Evolutionary conservation across 2,329 filamentous ascomycete genomes (phyloP).

Genomic region (Fusarium redolens): DNA sequence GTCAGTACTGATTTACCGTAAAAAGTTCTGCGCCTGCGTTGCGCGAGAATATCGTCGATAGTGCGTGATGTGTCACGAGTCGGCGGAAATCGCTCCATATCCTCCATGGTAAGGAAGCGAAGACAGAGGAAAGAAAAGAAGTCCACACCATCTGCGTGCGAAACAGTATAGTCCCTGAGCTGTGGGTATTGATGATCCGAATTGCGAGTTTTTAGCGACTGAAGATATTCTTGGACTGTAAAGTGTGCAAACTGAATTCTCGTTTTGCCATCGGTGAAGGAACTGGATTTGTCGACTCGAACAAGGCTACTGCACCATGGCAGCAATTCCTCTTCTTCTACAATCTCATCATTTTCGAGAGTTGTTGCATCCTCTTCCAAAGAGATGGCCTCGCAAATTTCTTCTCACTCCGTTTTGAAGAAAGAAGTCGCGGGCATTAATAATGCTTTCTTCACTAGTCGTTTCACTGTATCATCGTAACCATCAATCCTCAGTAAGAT

Average conservation of each 20-base stretch:
- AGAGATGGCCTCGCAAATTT: background rate
- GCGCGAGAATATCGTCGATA: background rate
- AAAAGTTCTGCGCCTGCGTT: background rate
- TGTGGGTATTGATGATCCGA: background rate
- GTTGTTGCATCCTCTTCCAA: background rate
- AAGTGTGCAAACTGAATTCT: background rate
- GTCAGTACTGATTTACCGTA: background rate
- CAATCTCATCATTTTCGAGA: background rate
- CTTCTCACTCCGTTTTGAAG: background rate
- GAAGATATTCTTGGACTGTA: background rate
- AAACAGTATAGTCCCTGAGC: background rate
- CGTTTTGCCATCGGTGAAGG: too few species aligned
- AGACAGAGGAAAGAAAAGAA: background rate
- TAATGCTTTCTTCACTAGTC: background rate
- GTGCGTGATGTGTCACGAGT: background rate
- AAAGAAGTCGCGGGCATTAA: background rate
- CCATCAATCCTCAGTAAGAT: background rate
- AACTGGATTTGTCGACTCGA: background rate
- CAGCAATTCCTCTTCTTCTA: background rate
- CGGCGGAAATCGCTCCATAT: background rate
- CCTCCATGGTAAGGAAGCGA: background rate
- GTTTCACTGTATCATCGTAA: background rate
- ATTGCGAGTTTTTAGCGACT: background rate
- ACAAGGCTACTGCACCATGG: background rate
- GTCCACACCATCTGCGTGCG: background rate